Conservation (phyloP, 2,329 filamentous ascomycete species). For the Sporothrix curviconia region DNA sequence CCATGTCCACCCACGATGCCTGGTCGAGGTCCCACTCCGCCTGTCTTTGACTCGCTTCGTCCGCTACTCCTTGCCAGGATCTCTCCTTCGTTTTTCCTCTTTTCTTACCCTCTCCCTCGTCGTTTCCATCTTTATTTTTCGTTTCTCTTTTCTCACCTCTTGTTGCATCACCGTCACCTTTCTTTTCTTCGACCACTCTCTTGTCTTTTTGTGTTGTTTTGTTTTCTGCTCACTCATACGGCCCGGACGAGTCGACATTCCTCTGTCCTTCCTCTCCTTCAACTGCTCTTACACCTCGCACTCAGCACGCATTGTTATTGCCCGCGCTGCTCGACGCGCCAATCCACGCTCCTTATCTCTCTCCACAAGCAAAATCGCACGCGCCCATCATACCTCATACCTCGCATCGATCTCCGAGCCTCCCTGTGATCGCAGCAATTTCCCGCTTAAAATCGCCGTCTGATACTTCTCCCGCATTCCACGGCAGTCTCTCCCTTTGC, state of each 20-base stretch:
- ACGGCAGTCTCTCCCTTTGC: not conserved
- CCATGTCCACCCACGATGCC: constrained; percentile 13
- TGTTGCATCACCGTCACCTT: not conserved
- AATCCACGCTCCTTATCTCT: not conserved
- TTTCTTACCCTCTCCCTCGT: not conserved
- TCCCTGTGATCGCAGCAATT: not conserved
- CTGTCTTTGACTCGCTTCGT: constrained; percentile 6
- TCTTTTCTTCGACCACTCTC: not conserved
- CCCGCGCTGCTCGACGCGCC: not conserved
- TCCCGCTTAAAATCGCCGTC: not conserved
- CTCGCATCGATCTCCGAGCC: too few species aligned
- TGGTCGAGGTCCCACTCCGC: constrained; percentile 8
- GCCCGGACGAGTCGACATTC: not conserved
- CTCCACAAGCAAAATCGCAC: not conserved
- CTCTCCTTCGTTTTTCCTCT: not conserved
- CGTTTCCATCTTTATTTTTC: constrained; percentile 2
- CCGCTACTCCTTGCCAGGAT: not conserved
- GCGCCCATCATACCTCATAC: not conserved
- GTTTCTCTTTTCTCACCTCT: constrained; percentile 2
- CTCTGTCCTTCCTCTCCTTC: constrained; percentile 1
- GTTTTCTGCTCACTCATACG: not conserved
- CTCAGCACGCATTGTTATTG: not conserved
- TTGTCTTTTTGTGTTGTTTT: not conserved
- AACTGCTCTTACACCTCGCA: not conserved
- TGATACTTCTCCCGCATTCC: not conserved